These are phyloP conservation scores for Cryptococcus sp. DNA, from an alignment of 1,284 basidiomycete genomes.

Conservation along the genomic window DNA sequence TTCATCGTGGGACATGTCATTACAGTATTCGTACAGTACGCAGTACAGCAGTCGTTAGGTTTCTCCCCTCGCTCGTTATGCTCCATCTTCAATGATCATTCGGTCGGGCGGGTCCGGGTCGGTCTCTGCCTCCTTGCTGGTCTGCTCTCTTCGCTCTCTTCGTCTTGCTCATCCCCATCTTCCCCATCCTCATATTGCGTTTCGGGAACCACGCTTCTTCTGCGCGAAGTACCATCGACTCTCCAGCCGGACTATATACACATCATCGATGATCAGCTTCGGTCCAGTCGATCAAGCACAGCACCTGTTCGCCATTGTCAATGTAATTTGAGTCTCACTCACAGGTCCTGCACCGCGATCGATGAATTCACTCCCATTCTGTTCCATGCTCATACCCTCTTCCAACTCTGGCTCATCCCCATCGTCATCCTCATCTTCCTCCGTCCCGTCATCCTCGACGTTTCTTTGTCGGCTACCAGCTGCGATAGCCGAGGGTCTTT, in stretches of 20 bases:
- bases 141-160: constrained; percentile 6
- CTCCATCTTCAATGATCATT: no score
- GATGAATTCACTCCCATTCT: constrained; percentile 12
- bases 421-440: constrained; percentile 15
- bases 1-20: no score
- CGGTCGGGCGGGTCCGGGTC: no score
- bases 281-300: no score
- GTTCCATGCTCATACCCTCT: constrained; percentile 5
- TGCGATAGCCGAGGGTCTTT: constrained; percentile 3
- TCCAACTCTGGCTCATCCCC: constrained; percentile 2
- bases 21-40: no score
- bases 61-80: constrained; percentile 26
- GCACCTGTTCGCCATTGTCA: background rate
- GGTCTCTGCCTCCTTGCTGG: no score
- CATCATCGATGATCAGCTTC: background rate
- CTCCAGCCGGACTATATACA: constrained; percentile 15
- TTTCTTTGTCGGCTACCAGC: constrained; percentile 16
- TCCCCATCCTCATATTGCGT: constrained; percentile 20
- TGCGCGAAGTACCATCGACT: constrained; percentile 7
- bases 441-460: constrained; percentile 19
- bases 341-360: constrained; percentile 15
- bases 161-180: constrained; percentile 10
- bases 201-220: constrained; percentile 19
- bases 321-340: background rate
- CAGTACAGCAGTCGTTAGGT: constrained; percentile 10